Evolutionary conservation across 345 rosid species (phyloP).

Genomic region (Fremontodendron californicum): DNA sequence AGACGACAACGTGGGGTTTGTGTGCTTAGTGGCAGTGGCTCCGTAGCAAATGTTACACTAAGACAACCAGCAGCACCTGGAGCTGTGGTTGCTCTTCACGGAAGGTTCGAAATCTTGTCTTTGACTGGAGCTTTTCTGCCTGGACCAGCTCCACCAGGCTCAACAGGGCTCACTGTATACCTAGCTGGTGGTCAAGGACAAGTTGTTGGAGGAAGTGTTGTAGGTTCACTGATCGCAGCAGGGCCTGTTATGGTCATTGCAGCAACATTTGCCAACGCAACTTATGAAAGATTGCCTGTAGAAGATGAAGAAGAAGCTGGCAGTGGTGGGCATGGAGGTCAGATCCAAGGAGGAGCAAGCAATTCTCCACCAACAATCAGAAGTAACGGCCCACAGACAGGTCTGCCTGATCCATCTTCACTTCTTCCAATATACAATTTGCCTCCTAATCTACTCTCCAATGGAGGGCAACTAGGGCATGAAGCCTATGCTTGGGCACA

Average conservation of each 20-base stretch:
- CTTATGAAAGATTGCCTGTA: conserved; percentile 72
- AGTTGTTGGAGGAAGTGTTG: conserved; percentile 77
- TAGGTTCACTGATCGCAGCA: conserved; percentile 61
- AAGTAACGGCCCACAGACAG: conserved; percentile 30
- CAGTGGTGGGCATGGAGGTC: conserved; percentile 33
- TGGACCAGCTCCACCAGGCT: conserved; percentile 85
- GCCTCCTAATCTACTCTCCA: conserved; percentile 48
- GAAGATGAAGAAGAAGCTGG: conserved; percentile 61
- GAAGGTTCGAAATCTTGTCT: conserved; percentile 74
- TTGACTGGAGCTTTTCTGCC: conserved; percentile 78
- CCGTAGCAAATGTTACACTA: conserved; percentile 76
- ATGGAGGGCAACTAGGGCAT: conserved; percentile 66
- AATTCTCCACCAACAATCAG: conserved; percentile 52
- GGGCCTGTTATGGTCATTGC: conserved; percentile 85
- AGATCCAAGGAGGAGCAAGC: conserved; percentile 36
- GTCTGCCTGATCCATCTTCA: conserved; percentile 46
- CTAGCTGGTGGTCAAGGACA: conserved; percentile 77
- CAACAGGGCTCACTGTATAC: conserved; percentile 76
- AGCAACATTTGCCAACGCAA: conserved; percentile 80
- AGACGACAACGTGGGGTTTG: conserved; percentile 78
- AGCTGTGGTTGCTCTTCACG: conserved; percentile 65
- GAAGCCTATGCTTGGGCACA: conserved; percentile 63
- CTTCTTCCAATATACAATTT: conserved; percentile 48
- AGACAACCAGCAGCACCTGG: conserved; percentile 79
- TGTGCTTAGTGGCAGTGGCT: conserved; percentile 73